Base-by-base conservation (phyloP, 495 filamentous ascomycete species). In the Xylaria nigripes region DNA sequence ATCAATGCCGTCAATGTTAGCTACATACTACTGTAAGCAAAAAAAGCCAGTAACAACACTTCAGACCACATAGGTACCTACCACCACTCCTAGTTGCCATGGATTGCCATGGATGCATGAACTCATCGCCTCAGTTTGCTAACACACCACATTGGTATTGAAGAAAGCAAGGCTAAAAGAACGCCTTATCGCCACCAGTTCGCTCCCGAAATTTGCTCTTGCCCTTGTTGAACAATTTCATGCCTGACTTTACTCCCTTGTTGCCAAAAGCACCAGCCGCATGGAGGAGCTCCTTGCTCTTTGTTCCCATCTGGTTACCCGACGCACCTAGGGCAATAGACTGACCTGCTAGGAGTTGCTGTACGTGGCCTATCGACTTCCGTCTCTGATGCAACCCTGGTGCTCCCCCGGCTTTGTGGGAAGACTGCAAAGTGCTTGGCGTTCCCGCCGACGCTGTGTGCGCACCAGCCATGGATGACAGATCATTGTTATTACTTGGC, bases 211-310 rank as follows among this genome's bases (percentile, higher is more conserved):
- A 81, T 67, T 86, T 90, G 69, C 78, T 93, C 68, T 84, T 86
- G 34, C 90, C 89, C 64, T 92, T 93, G 54, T 83, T 86, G 67
- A 96, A 84, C 48, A 95, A 66, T 27, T 89, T 90, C 71, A 93
- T 94, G 12, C 90, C 88, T 21, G 87, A 86, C 60, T 85, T 86
- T 52, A 67, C 45, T 24, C 64, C 64, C 53, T 67, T 67, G 48
- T 67, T 67, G 41, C 64, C 64, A 30, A 67, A 67, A 12, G 59
- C 59, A 24, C 87, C 86, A 34, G 90, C 90, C 3, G 82, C 82
- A 58, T 92, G 86, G 54, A 96, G 72, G 3, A 95, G 68, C 50
- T 93, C 89, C 65, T 95, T 96, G 60, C 90, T 84, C 71, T 86
- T 87, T 18, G 80, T 75, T 45, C 86, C 84, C 48, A 88, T 72